These are phyloP conservation scores for Chlorella ohadii DNA, from an alignment of 139 green algal genomes.

Conservation along the genomic window DNA sequence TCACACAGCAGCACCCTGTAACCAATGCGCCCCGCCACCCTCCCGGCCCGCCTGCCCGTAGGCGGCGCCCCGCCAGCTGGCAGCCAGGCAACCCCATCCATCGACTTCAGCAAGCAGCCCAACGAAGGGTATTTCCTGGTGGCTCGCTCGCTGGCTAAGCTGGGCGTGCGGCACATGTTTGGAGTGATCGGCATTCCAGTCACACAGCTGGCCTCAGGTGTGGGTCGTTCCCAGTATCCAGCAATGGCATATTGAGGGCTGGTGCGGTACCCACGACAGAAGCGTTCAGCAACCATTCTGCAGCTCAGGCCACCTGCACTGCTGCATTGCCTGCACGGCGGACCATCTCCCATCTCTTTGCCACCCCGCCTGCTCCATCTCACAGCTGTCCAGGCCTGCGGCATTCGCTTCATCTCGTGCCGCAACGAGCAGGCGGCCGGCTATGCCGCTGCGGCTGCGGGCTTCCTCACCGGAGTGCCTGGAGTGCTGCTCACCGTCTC, in stretches of 20 bases:
- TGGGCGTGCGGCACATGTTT: slow-evolving; percentile 80
- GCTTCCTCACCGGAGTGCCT: slow-evolving; percentile 78
- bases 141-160: slow-evolving; percentile 46
- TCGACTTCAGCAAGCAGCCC: slow-evolving; percentile 14
- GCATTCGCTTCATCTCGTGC: slow-evolving; percentile 84
- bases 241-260: too few species aligned
- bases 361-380: not conserved
- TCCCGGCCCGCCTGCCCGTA: not conserved
- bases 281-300: too few species aligned
- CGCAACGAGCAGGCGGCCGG: slow-evolving; percentile 90
- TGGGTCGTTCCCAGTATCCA: too few species aligned
- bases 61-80: not conserved
- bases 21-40: not conserved
- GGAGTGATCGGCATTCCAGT: slow-evolving; percentile 89
- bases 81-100: not conserved
- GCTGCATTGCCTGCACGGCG: too few species aligned
- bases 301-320: too few species aligned
- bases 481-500: slow-evolving; percentile 86
- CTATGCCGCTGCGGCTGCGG: slow-evolving; percentile 79
- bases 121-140: slow-evolving; percentile 62
- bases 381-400: slow-evolving; percentile 42
- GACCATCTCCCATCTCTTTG: too few species aligned
- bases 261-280: too few species aligned
- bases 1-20: too few species aligned
- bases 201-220: slow-evolving; percentile 80